Base-by-base conservation (phyloP, 129 eudicot species). In the Logfia minima region DNA sequence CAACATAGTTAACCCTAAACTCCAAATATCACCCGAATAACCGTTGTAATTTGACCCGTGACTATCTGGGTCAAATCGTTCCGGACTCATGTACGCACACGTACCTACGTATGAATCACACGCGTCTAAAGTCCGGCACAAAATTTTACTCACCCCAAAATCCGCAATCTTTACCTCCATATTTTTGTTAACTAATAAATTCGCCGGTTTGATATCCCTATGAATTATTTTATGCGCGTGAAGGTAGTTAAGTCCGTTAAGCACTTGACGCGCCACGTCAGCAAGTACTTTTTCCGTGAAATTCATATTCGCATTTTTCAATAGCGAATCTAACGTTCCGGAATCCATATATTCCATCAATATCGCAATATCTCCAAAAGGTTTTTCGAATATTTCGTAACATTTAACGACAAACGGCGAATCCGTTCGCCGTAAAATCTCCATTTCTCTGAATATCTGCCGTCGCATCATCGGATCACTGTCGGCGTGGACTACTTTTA, bases 51-150 rank as follows among this genome's bases (percentile, higher is more conserved):
- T 88, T 2, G 78, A 79, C 0, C 98, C 98, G 75, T 90, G 86
- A 0, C 90, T 84, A 23, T 90, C 92, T 39, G 98, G 96, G 68
- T 92, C 96, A 31, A 92, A 92, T 22, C 96, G 65, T 63, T 92
- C 98, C 1, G 98, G 98, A 23, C 98, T 92, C 98, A 92, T 92
- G 79, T 92, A 92, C 0, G 98, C 98, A 51, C 98, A 92, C 24
- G 98, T 92, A 0, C 98, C 98, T 2, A 92, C 98, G 76, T 90
- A 92, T 2, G 96, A 90, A 68, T 92, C 82, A 79, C 98, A 92
- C 0, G 94, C 89, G 61, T 92, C 98, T 0, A 90, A 76, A 0
- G 92, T 85, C 8, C 96, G 86, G 22, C 84, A 82, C 92, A 92
- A 85, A 45, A 90, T 86, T 64, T 90, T 88, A 52, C 98, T 90